Conservation (phyloP, 23 red algal species). For the Pyropia yezoensis region DNA sequence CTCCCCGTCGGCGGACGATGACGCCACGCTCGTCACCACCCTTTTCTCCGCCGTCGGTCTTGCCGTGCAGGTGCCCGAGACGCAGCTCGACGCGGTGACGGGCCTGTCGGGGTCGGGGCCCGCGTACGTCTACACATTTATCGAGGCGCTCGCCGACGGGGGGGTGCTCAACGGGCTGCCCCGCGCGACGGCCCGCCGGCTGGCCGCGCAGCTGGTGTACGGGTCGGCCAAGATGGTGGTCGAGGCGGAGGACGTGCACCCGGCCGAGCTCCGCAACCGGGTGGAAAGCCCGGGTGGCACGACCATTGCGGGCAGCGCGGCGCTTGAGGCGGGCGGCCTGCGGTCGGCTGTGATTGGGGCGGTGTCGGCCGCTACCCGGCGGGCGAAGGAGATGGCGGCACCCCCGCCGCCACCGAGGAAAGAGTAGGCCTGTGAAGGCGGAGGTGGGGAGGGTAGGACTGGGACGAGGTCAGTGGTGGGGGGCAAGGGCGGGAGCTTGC, state of each 20-base stretch:
- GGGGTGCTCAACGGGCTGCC: slow-evolving; percentile 62
- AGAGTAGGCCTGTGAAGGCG: no score
- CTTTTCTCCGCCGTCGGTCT: slow-evolving; percentile 56
- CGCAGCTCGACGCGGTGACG: slow-evolving; percentile 86
- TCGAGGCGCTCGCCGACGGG: slow-evolving; percentile 94
- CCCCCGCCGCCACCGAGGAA: no score
- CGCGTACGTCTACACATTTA: slow-evolving; percentile 92
- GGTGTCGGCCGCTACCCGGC: slow-evolving; percentile 31
- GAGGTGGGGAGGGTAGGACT: no score
- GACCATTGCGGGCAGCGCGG: slow-evolving; percentile 65
- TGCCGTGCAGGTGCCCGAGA: slow-evolving; percentile 50
- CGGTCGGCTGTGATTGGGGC: slow-evolving; percentile 64
- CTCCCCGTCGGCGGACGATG: background rate
- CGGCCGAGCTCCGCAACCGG: slow-evolving; percentile 83
- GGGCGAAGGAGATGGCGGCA: slow-evolving; percentile 48
- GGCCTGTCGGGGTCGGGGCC: slow-evolving; percentile 86
- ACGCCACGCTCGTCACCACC: slow-evolving; percentile 16
- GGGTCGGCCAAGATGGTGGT: slow-evolving; percentile 81
- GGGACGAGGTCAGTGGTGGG: no score
- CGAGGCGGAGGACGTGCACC: slow-evolving; percentile 41
- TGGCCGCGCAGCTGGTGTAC: slow-evolving; percentile 79
- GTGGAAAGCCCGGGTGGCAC: slow-evolving; percentile 97
- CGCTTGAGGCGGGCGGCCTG: slow-evolving; percentile 60
- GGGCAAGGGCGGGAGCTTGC: no score
- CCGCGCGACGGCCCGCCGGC: slow-evolving; percentile 39